Percentiles rank a stretch among this genome's conserved stretches.
These are phyloP conservation scores for Fusarium napiforme DNA, from an alignment of 2,329 filamentous ascomycete species.

Conservation along the genomic window DNA sequence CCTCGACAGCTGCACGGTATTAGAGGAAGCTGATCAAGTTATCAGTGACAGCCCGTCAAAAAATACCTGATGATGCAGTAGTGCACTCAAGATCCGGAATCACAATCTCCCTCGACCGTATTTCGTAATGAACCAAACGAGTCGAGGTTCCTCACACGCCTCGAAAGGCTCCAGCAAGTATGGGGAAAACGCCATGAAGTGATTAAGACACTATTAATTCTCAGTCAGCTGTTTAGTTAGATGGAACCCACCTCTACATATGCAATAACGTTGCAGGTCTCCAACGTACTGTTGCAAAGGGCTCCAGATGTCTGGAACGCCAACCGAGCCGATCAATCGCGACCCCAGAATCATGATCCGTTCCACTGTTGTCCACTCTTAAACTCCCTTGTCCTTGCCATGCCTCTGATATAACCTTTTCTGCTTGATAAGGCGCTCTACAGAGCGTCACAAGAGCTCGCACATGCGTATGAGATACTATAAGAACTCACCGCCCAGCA, in stretches of 20 bases:
- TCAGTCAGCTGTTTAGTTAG: neutral
- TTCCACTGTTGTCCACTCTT: neutral
- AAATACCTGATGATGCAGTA: neutral
- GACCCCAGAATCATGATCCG: slow-evolving; percentile 16
- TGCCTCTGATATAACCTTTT: slow-evolving; percentile 11
- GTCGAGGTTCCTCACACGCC: neutral
- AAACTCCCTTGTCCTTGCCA: slow-evolving; percentile 10
- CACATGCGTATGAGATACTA: neutral
- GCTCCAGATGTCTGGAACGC: neutral
- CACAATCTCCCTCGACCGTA: neutral
- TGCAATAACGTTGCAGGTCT: slow-evolving; percentile 4
- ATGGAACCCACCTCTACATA: neutral
- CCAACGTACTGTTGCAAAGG: neutral
- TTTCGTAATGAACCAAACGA: neutral
- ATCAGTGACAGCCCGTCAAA: neutral
- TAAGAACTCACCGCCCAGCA: neutral
- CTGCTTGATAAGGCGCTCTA: slow-evolving; percentile 3
- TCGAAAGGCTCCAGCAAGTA: neutral
- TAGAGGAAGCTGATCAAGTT: neutral
- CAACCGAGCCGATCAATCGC: slow-evolving; percentile 14
- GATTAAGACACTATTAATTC: neutral
- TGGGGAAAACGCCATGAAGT: neutral
- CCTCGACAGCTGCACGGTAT: neutral
- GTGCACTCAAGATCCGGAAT: neutral
- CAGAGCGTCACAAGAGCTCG: neutral